Evolutionary conservation across 768 basidiomycete species (phyloP), one percentile per base, ranked within the genome.

Genomic region (Phlebiopsis gigantea): DNA sequence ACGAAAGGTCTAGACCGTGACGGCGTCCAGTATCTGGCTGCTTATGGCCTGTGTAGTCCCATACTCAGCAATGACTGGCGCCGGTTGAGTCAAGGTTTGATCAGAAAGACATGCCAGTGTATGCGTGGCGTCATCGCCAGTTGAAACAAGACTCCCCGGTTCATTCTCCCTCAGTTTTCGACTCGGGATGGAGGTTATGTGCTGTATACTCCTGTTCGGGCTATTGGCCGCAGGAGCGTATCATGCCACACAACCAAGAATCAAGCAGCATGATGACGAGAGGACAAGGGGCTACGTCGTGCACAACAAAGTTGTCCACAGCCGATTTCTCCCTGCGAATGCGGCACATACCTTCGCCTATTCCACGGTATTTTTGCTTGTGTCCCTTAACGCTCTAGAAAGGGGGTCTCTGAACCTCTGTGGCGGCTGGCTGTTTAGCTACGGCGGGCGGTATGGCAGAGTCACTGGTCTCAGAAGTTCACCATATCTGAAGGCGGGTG

Each of bases 281-380:
- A 30, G 10, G 48, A 7, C 31, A 4, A 39, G 24, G 12, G 77
- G 66, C 17, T 84, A 81, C 65, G 69, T 85, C 57, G 69, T 84
- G 30, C 69, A 75, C 52, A 82, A 79, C 64, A 68, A 71, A 24
- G 78, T 85, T 41, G 76, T 77, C 0, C 84, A 86, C 65, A 72
- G 75, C 1, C 75, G 84, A 15, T 68, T 77, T 24, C 69, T 83
- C 4, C 85, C 85, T 0, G 57, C 59, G 10, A 62, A 69, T 9
- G 72, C 83, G 2, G 59, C 69, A 17, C 81, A 87, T 64, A 69
- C 78, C 0, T 88, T 86, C 65, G 75, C 72, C n/a, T 88, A 87
- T 64, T 78, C 81, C 0, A 81, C 82, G 2, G 62, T 85, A 10
- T 78, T 77, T 43, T 58, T 85, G 4, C 72, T 84, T 15, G 67